A percentile compares a stretch with the other conserved stretches of the same genome.
These are phyloP conservation scores for Mycena amicta DNA, from an alignment of 768 basidiomycete genomes.

Conservation along the genomic window DNA sequence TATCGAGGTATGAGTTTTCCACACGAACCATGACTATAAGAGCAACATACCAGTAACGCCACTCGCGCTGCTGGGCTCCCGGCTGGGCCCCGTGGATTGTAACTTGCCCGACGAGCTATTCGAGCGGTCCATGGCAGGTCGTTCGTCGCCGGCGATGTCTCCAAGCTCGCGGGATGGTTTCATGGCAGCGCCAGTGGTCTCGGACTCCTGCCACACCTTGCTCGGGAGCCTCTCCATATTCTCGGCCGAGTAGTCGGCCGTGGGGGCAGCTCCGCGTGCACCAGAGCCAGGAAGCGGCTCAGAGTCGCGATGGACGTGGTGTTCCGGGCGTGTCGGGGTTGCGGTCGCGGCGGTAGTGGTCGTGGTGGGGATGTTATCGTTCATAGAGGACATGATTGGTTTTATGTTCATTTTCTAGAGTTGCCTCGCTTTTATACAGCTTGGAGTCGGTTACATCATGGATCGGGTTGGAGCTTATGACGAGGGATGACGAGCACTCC, in stretches of 20 bases:
- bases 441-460: not conserved
- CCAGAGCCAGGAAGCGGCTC: conserved; percentile 56
- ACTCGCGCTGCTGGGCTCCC: no score
- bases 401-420: no score
- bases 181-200: not conserved
- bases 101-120: not conserved
- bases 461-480: not conserved
- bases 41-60: no score
- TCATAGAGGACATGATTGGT: conserved; percentile 18
- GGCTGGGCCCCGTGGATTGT: no score
- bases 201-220: conserved; percentile 19
- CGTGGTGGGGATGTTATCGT: not conserved
- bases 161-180: conserved; percentile 15
- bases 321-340: conserved; percentile 29
- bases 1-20: no score
- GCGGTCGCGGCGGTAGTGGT: not conserved
- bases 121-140: no score
- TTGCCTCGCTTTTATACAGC: not conserved
- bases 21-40: no score
- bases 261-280: conserved; percentile 26
- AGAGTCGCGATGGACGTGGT: conserved; percentile 49
- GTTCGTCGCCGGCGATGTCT: not conserved
- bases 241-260: conserved; percentile 42
- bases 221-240: conserved; percentile 37
- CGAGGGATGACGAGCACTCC: not conserved